Conservation (phyloP, 495 filamentous ascomycete genomes). For the Tetracladium setigerum region DNA sequence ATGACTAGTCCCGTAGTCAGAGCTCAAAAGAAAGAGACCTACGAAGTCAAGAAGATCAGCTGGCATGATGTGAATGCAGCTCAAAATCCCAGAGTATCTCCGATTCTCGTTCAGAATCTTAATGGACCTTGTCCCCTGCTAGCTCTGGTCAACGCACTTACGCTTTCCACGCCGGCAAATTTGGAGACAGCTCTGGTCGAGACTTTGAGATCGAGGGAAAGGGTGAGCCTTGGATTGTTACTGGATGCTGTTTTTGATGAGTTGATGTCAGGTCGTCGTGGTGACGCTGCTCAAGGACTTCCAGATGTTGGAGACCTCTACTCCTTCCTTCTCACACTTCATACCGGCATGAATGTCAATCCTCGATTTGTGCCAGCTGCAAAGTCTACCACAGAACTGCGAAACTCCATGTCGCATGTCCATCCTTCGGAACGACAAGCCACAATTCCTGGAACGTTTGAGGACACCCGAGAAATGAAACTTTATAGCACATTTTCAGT, state of each 20-base stretch:
- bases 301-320: slow-evolving; percentile 87
- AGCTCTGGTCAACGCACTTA: slow-evolving; percentile 87
- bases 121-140: slow-evolving; percentile 93
- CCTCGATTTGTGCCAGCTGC: slow-evolving; percentile 62
- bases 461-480: slow-evolving; percentile 72
- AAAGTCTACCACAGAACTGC: slow-evolving; percentile 33
- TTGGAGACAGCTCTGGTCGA: slow-evolving; percentile 65
- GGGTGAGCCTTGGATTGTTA: slow-evolving; percentile 77
- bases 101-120: slow-evolving; percentile 82
- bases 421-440: slow-evolving; percentile 36
- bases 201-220: slow-evolving; percentile 69
- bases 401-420: slow-evolving; percentile 32
- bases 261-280: slow-evolving; percentile 61
- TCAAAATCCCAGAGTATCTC: slow-evolving; percentile 47
- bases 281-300: slow-evolving; percentile 41
- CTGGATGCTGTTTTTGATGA: slow-evolving; percentile 88
- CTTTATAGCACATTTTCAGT: slow-evolving; percentile 83
- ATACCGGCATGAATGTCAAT: slow-evolving; percentile 98
- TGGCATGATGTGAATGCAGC: slow-evolving; percentile 44
- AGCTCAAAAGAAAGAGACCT: slow-evolving; percentile 46
- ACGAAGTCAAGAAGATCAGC: slow-evolving; percentile 61
- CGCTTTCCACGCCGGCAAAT: slow-evolving; percentile 63
- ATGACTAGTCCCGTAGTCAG: slow-evolving; percentile 30
- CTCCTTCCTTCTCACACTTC: slow-evolving; percentile 75
- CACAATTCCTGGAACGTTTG: slow-evolving; percentile 62